phyloP scores from a whole-genome alignment of 305 asterid species.

The Solanum hybrid region DNA sequence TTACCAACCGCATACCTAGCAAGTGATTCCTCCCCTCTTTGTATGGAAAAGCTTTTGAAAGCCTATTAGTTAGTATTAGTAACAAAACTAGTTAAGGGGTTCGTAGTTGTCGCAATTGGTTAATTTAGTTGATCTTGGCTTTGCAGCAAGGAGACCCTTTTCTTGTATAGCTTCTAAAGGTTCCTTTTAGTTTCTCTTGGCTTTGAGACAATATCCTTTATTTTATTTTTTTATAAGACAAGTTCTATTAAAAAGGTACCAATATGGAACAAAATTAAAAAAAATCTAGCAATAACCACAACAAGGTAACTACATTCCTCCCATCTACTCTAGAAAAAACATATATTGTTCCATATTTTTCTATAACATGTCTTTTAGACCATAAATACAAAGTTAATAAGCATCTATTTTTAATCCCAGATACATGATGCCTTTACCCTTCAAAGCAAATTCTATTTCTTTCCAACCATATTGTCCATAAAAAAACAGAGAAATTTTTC shows the following conservation, averaged over 20 bases:
- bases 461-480: not conserved
- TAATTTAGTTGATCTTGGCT: not conserved
- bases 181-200: not conserved
- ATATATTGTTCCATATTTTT: not conserved
- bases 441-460: not conserved
- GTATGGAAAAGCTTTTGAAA: not conserved
- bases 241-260: not conserved
- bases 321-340: not conserved
- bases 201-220: not conserved
- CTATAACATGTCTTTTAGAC: not conserved
- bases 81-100: not conserved
- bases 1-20: not conserved
- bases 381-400: not conserved
- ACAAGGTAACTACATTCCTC: not conserved
- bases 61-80: not conserved
- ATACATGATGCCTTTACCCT: not conserved
- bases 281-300: not conserved
- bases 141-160: not conserved
- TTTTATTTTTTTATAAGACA: not conserved
- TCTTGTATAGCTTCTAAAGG: not conserved
- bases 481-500: not conserved
- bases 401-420: not conserved
- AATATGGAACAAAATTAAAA: not conserved
- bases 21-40: not conserved
- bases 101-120: not conserved